These are phyloP conservation scores for Plantago coronopus DNA, from an alignment of 305 asterid species.

Conservation along the genomic window DNA sequence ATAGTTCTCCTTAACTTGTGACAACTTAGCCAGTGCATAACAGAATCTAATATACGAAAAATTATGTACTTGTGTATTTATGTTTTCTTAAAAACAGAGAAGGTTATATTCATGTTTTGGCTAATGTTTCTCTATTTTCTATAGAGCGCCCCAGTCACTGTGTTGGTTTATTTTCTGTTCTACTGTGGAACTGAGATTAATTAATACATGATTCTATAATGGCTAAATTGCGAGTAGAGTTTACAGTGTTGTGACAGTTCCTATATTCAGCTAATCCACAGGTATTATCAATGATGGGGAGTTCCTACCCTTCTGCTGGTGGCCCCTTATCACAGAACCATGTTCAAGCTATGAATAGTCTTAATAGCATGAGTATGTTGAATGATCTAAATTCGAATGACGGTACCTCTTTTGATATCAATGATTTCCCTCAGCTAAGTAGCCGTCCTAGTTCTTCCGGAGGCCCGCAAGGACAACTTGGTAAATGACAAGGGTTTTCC, in stretches of 20 bases:
- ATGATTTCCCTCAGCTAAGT: constrained; percentile 91
- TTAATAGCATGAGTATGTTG: constrained; percentile 76
- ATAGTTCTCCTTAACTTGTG: not conserved
- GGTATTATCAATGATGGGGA: constrained; percentile 84
- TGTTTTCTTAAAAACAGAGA: too few species aligned
- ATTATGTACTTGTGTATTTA: too few species aligned
- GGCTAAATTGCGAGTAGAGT: constrained; percentile 18
- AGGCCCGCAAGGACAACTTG: constrained; percentile 92
- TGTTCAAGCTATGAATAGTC: constrained; percentile 64
- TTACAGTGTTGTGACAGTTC: constrained; percentile 26
- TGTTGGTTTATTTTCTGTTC: too few species aligned
- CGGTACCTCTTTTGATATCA: constrained; percentile 88
- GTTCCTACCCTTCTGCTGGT: constrained; percentile 74
- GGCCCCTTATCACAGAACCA: constrained; percentile 91
- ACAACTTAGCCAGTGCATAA: not conserved
- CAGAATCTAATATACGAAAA: not conserved
- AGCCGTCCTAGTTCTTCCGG: constrained; percentile 98
- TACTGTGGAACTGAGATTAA: too few species aligned
- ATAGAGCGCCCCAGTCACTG: too few species aligned
- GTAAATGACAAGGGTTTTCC: constrained; percentile 39
- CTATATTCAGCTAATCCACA: constrained; percentile 89
- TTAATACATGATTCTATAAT: too few species aligned
- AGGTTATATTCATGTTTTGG: too few species aligned
- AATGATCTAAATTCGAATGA: constrained; percentile 82
- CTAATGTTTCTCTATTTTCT: too few species aligned